phyloP scores from a whole-genome alignment of 2,329 filamentous ascomycete species.

The Aureobasidium sp. region DNA sequence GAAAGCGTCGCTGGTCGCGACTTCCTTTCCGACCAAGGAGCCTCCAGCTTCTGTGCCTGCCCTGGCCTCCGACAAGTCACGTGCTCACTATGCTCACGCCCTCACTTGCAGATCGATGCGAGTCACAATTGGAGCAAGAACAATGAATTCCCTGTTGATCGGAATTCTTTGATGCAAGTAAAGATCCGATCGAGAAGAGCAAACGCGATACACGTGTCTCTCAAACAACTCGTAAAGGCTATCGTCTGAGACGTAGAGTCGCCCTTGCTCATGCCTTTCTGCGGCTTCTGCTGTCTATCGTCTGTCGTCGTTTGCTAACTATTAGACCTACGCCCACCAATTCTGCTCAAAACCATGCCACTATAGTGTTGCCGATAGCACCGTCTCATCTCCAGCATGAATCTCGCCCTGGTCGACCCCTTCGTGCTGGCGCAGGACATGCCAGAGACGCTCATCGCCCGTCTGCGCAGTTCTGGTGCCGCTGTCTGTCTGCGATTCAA shows the following conservation, averaged over 20 bases:
- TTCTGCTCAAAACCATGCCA: neutral
- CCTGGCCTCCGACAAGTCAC: neutral
- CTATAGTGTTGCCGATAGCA: neutral
- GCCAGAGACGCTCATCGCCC: conserved; percentile 80
- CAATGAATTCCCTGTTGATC: neutral
- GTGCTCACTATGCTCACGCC: neutral
- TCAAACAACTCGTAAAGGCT: neutral
- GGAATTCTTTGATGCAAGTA: neutral
- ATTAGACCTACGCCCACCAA: neutral
- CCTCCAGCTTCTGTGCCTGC: neutral
- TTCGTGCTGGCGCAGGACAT: conserved; percentile 72
- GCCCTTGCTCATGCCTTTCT: neutral
- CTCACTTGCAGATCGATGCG: neutral
- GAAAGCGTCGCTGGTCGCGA: neutral
- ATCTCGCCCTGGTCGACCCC: conserved; percentile 62
- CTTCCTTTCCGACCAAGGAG: neutral
- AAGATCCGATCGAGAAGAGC: neutral
- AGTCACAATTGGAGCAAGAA: neutral
- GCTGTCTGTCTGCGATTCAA: conserved; percentile 74
- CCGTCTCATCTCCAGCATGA: conserved; percentile 42
- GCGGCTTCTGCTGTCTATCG: neutral
- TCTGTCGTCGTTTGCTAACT: neutral
- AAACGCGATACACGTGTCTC: neutral
- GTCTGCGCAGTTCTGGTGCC: conserved; percentile 61
- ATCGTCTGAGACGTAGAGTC: neutral